These are phyloP conservation scores for Citrus mangshanensis DNA, from an alignment of 345 rosid genomes.

Conservation along the genomic window DNA sequence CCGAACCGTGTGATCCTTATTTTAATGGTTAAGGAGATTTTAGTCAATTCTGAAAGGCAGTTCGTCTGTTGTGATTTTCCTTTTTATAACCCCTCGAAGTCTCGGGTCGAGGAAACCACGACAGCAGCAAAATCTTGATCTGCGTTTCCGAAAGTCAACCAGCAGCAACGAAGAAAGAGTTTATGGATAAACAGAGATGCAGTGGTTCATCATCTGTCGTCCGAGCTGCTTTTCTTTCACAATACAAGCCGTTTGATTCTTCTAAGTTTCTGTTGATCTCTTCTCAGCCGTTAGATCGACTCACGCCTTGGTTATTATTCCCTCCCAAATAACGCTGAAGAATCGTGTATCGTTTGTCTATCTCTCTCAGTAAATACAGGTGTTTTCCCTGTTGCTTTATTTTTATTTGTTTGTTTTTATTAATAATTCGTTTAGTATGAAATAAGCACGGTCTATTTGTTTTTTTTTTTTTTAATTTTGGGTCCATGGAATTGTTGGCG, in stretches of 20 bases:
- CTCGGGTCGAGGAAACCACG: not conserved
- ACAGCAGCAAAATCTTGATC: not conserved
- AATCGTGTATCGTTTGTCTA: too few relatives aligned
- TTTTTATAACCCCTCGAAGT: not conserved
- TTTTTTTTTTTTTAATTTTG: not conserved
- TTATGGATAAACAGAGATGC: slow-evolving; percentile 16
- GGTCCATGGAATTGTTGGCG: not conserved
- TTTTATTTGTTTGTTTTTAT: not conserved
- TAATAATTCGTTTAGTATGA: not conserved
- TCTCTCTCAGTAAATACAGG: not conserved
- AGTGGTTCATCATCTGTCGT: not conserved
- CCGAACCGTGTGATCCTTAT: not conserved
- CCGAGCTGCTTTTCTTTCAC: not conserved
- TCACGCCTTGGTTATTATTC: slow-evolving; percentile 15
- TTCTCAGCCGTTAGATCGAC: not conserved
- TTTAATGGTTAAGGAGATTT: not conserved
- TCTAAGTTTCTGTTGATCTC: not conserved
- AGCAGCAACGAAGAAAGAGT: not conserved
- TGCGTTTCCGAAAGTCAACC: not conserved
- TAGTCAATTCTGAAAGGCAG: not conserved
- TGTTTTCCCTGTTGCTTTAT: not conserved
- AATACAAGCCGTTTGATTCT: not conserved
- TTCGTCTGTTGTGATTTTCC: not conserved
- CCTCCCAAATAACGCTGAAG: slow-evolving; percentile 5
- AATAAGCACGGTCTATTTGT: not conserved